Evolutionary conservation across 192 early-diverging fungal genomes (phyloP), one percentile per base, ranked within the genome.

Genomic region (Backusella macrospora): DNA sequence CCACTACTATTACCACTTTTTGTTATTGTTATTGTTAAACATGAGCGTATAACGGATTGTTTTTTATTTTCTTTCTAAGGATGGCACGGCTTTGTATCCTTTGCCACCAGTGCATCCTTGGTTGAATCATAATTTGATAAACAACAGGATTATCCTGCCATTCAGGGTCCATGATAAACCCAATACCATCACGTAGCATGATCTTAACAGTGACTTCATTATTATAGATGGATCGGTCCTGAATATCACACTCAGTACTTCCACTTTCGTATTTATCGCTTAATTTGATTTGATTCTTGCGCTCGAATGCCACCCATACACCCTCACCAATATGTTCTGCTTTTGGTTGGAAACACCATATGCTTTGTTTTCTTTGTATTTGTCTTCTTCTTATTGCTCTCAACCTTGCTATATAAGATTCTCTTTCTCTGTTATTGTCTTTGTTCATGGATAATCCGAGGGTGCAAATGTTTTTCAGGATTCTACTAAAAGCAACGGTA

Each of bases 51-150:
- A 59, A 59, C 9, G 52, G 52, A 59, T 59, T 59, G 12, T 59
- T 59, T 59, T n/a, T 59, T 4, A 59, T 59, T 23, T 59, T 59
- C 52, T 26, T 59, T 59, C 52, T 59, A 59, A 23, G 26, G 21
- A 23, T 59, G 26, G 21, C 7, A 12, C 12, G 52, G 26, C 26
- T 26, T 23, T 10, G 52, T 59, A 59, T 13, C 21, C 52, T 59
- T 23, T 59, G 52, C 52, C 52, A 59, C 52, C 52, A 59, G 12
- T 59, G 26, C 21, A 59, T 23, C 5, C 26, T 23, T 26, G 52
- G 52, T 9, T 23, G 7, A 59, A 6, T 6, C 3, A 26, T 10
- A n/a, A 59, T 59, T 59, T 59, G 52, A 59, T 59, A 59, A 10
- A 59, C 52, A 9, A 26, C 52, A 26, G 29, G 29, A 34, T 34